phyloP scores from a whole-genome alignment of 768 basidiomycete genomes.

The Hortiboletus campestris region DNA sequence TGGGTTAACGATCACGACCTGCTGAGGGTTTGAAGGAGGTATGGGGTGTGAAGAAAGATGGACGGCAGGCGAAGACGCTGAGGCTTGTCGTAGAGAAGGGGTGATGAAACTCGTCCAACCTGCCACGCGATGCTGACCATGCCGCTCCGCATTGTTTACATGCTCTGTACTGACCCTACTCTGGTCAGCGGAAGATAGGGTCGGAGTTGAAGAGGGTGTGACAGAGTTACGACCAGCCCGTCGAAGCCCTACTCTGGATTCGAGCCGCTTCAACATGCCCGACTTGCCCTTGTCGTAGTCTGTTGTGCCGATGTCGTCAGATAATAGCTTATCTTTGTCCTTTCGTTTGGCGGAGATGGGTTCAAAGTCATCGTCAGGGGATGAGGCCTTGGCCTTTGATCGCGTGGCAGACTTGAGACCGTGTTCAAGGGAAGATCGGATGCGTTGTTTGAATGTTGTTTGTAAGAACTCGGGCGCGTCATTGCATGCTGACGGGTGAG shows the following conservation, averaged over 20 bases:
- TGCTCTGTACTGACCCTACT: conserved; percentile 25
- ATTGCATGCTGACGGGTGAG: conserved; percentile 25
- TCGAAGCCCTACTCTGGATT: conserved; percentile 54
- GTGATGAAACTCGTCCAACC: conserved; percentile 59
- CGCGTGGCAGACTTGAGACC: conserved; percentile 63
- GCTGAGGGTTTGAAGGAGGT: conserved; percentile 52
- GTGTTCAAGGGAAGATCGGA: conserved; percentile 67
- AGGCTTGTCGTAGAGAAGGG: conserved; percentile 66
- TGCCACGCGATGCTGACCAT: conserved; percentile 44
- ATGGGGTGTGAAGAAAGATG: conserved; percentile 59
- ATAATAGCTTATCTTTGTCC: conserved; percentile 37
- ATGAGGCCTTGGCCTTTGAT: conserved; percentile 43
- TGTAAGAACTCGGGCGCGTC: conserved; percentile 41
- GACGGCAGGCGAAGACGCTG: conserved; percentile 73
- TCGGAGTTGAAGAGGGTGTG: conserved; percentile 39
- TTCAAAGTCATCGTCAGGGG: conserved; percentile 42
- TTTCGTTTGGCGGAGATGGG: conserved; percentile 45
- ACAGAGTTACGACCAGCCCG: conserved; percentile 40
- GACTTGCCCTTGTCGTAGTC: conserved; percentile 39
- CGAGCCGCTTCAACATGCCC: conserved; percentile 46
- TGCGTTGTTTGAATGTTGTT: conserved; percentile 54
- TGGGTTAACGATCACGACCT: conserved; percentile 46
- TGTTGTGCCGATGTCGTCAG: conserved; percentile 29
- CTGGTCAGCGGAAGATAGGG: conserved; percentile 31
- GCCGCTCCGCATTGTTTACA: conserved; percentile 36